These are phyloP conservation scores for Aspergillus sp. DNA, from an alignment of 2,329 filamentous ascomycete species.

Conservation along the genomic window DNA sequence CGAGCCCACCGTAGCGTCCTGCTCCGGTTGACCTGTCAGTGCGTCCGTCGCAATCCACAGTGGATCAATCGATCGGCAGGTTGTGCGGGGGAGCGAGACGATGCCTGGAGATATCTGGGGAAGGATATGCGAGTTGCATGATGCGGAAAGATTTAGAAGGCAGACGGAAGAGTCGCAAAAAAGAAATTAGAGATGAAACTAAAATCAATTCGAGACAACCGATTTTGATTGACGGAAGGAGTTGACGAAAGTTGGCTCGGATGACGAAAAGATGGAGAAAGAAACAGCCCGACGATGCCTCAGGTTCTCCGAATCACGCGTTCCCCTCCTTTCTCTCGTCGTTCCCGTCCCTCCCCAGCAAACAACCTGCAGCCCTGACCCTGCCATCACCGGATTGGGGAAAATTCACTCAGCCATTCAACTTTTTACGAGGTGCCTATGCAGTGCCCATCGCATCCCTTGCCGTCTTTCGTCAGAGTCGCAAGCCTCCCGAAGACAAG, in stretches of 20 bases:
- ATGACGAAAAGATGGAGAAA: background rate
- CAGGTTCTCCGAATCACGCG: background rate
- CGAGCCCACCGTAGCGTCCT: conserved; percentile 4
- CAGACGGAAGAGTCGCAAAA: background rate
- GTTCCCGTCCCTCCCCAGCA: too few species aligned
- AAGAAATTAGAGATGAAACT: background rate
- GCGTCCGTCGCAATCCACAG: conserved; percentile 8
- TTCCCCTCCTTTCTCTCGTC: background rate
- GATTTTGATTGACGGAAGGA: background rate
- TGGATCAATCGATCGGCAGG: conserved; percentile 16
- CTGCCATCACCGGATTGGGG: too few species aligned
- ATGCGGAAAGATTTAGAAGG: background rate
- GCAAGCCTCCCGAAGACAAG: conserved; percentile 3
- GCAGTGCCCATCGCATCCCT: background rate
- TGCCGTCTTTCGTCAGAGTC: background rate
- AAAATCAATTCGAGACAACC: background rate
- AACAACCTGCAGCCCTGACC: too few species aligned
- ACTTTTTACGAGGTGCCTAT: background rate
- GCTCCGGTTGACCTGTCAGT: background rate
- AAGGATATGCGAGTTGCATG: conserved; percentile 1
- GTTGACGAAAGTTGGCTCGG: too few species aligned
- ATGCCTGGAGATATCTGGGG: conserved; percentile 11
- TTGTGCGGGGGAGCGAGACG: conserved; percentile 8
- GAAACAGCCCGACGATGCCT: background rate
- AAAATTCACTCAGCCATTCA: background rate